Evolutionary conservation across 257 asterid species (phyloP).

Genomic region (Salvia splendens): DNA sequence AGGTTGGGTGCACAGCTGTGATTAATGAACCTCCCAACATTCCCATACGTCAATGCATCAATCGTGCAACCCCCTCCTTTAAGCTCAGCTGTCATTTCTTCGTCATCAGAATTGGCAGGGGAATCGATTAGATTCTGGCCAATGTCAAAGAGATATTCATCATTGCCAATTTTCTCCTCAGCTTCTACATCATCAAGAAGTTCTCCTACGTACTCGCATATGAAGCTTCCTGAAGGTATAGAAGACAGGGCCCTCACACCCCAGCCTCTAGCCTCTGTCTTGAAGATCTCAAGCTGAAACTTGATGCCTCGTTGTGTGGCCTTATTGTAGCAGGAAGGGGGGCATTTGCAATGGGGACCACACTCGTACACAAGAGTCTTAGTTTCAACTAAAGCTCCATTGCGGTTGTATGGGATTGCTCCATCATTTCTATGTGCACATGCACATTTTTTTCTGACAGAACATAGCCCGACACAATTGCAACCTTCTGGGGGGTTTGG

Average conservation of each 20-base stretch:
- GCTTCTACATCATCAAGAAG: conserved; percentile 89
- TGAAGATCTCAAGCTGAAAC: conserved; percentile 73
- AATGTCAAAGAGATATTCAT: conserved; percentile 89
- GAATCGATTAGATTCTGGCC: conserved; percentile 53
- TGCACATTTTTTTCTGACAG: conserved; percentile 50
- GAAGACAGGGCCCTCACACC: conserved; percentile 75
- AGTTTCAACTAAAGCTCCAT: conserved; percentile 74
- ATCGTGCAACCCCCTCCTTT: conserved; percentile 66
- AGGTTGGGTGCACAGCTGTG: conserved; percentile 92
- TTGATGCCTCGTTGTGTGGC: conserved; percentile 71
- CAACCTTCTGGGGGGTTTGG: conserved; percentile 60
- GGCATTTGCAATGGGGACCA: conserved; percentile 84
- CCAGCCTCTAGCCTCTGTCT: conserved; percentile 86
- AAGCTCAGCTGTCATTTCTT: conserved; percentile 33
- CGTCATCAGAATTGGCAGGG: conserved; percentile 39
- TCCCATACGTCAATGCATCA: conserved; percentile 70
- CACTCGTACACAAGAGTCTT: conserved; percentile 75
- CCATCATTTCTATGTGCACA: conserved; percentile 74
- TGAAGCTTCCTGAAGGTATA: conserved; percentile 84
- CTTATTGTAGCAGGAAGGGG: conserved; percentile 84
- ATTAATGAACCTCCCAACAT: conserved; percentile 78
- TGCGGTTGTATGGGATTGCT: conserved; percentile 71
- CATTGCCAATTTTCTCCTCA: conserved; percentile 63
- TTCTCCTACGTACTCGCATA: conserved; percentile 88
- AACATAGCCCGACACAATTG: conserved; percentile 67